Evolutionary conservation across 345 rosid genomes (phyloP).

Genomic region (Leavenworthia alabamica): DNA sequence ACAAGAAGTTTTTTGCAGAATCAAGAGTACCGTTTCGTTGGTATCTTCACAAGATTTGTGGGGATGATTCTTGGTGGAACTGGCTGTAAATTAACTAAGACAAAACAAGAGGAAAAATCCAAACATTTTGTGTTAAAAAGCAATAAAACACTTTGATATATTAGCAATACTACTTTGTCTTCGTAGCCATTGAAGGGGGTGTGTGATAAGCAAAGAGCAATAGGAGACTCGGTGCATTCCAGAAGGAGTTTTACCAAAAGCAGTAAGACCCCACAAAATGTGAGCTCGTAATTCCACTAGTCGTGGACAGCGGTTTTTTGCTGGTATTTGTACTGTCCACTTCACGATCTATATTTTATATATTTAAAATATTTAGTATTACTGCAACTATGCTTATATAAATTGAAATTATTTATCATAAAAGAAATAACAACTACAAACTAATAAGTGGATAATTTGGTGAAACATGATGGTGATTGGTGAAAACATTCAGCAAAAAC

Average conservation of each 20-base stretch:
- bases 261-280: background rate
- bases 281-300: conserved; percentile 7
- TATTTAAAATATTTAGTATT: background rate
- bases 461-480: no score
- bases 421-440: background rate
- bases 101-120: background rate
- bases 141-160: background rate
- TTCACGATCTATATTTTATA: conserved; percentile 8
- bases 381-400: background rate
- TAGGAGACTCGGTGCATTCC: background rate
- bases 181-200: background rate
- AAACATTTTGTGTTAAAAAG: background rate
- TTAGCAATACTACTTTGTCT: background rate
- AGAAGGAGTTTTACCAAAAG: background rate
- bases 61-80: background rate
- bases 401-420: background rate
- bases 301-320: conserved; percentile 13
- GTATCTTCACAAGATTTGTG: background rate
- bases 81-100: background rate
- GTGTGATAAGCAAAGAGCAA: background rate
- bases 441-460: background rate
- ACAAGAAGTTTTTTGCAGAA: background rate
- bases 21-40: background rate
- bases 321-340: conserved; percentile 28
- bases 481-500: no score